Conservation (phyloP, 169 alveolate species). For the Cryptosporidium muris region DNA sequence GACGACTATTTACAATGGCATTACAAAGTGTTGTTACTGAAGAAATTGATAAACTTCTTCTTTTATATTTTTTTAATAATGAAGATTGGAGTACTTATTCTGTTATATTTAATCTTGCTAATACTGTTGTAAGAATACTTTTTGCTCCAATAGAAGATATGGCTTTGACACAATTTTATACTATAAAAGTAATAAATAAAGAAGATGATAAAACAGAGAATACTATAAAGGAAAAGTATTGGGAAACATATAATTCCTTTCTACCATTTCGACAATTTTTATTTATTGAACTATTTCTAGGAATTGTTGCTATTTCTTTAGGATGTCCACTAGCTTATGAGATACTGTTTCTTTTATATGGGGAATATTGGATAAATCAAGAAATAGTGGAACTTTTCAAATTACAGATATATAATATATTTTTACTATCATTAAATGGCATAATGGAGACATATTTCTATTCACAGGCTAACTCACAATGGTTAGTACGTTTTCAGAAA, state of each 20-base stretch:
- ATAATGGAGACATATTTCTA: conserved; percentile 39
- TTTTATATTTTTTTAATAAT: conserved; percentile 13
- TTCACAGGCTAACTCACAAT: conserved; percentile 1
- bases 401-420: conserved; percentile 3
- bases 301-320: conserved; percentile 17
- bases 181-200: not conserved
- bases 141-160: conserved; percentile 64
- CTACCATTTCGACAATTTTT: conserved; percentile 49
- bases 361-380: conserved; percentile 19
- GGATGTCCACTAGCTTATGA: conserved; percentile 38
- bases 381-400: conserved; percentile 15
- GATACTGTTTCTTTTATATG: conserved; percentile 12
- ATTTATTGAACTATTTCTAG: conserved; percentile 21
- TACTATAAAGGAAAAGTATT: not conserved
- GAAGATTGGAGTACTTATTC: conserved; percentile 63
- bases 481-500: conserved; percentile 17
- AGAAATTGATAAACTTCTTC: conserved; percentile 55
- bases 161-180: conserved; percentile 20
- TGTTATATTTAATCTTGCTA: conserved; percentile 48
- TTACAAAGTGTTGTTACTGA: conserved; percentile 20
- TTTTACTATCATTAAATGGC: conserved; percentile 37
- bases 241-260: not conserved
- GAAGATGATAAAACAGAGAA: not conserved
- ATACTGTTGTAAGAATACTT: conserved; percentile 34
- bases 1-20: conserved; percentile 10